These are phyloP conservation scores for Chlorophyllum brunneum DNA, from an alignment of 768 basidiomycete species.

Conservation along the genomic window DNA sequence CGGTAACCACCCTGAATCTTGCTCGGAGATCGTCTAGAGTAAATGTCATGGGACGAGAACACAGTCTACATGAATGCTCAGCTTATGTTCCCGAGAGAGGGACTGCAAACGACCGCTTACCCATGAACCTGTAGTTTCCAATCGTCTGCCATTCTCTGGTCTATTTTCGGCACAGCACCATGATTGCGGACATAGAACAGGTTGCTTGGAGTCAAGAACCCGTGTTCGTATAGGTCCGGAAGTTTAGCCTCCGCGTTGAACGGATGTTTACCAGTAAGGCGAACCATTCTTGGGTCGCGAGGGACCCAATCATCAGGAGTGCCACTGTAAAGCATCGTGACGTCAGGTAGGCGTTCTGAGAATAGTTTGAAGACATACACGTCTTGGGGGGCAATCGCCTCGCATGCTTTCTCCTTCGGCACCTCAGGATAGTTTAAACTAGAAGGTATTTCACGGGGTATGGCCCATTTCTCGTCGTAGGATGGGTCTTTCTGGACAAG, in stretches of 20 bases:
- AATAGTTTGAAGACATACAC: neutral
- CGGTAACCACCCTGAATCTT: conserved; percentile 49
- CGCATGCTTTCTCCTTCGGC: conserved; percentile 4
- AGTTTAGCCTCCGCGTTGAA: conserved; percentile 55
- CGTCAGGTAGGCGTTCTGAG: neutral
- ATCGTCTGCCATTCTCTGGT: conserved; percentile 27
- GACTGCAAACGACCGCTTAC: conserved; percentile 15
- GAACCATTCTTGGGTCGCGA: conserved; percentile 35
- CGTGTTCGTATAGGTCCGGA: conserved; percentile 38
- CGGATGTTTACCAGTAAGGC: conserved; percentile 57
- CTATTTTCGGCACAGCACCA: conserved; percentile 50
- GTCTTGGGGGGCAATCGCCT: conserved; percentile 10
- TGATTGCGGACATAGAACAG: conserved; percentile 63
- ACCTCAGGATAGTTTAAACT: neutral
- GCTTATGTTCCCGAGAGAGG: neutral
- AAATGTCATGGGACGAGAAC: conserved; percentile 28
- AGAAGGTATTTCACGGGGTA: neutral
- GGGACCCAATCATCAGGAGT: conserved; percentile 27
- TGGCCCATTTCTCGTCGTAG: neutral
- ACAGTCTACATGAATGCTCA: conserved; percentile 22
- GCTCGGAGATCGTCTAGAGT: conserved; percentile 40
- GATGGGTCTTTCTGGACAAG: neutral
- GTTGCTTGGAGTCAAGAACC: conserved; percentile 52
- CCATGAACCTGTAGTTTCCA: conserved; percentile 48
- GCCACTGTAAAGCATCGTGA: conserved; percentile 15